Evolutionary conservation across 306 rosid species (phyloP).

Genomic region (Vigna radiata): DNA sequence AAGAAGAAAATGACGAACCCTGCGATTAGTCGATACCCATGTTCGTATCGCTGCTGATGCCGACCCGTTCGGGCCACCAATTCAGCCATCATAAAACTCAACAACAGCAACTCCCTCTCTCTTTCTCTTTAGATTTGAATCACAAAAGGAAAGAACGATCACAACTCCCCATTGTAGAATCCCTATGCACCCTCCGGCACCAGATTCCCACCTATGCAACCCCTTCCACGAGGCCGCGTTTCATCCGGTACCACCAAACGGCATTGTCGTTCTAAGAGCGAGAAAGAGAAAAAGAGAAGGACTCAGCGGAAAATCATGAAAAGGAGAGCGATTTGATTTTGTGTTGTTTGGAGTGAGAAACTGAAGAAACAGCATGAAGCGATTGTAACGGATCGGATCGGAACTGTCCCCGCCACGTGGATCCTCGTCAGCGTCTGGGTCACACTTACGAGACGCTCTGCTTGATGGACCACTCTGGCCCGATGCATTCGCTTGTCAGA

Average conservation of each 20-base stretch:
- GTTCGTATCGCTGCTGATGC: constrained; percentile 78
- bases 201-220: constrained; percentile 18
- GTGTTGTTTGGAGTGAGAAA: neutral
- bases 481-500: neutral
- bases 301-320: neutral
- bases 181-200: constrained; percentile 12
- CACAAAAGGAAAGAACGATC: neutral
- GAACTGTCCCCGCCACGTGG: constrained; percentile 8
- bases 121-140: neutral
- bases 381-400: constrained; percentile 36
- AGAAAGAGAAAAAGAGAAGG: neutral
- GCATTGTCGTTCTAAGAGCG: constrained; percentile 38
- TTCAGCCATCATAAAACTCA: constrained; percentile 54
- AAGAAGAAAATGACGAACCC: constrained; percentile 52
- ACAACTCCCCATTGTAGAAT: constrained; percentile 3
- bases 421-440: neutral
- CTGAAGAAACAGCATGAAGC: constrained; percentile 1
- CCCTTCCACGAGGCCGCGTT: neutral
- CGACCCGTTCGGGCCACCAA: constrained; percentile 91
- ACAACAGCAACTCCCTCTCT: neutral
- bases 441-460: neutral
- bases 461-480: neutral
- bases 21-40: constrained; percentile 79
- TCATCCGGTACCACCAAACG: neutral
- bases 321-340: neutral